phyloP scores from a whole-genome alignment of 805 yeast genomes.

The Scheffersomyces stipitis region DNA sequence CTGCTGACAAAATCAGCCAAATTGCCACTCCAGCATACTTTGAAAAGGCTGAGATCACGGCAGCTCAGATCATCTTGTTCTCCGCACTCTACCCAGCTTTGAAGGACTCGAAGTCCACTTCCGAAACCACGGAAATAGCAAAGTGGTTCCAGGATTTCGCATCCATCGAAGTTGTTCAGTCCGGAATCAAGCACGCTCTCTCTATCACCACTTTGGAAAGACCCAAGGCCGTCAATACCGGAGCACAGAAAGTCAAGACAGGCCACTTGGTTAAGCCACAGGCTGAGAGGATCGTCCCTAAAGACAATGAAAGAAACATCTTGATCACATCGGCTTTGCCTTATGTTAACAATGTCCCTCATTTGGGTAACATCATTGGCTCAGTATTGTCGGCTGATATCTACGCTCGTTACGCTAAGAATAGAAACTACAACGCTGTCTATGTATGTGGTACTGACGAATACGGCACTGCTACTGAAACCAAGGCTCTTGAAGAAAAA shows the following conservation, averaged over 20 bases:
- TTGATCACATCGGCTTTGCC: slow-evolving; percentile 96
- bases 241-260: slow-evolving; percentile 30
- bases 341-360: slow-evolving; percentile 97
- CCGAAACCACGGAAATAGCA: slow-evolving; percentile 4
- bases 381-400: slow-evolving; percentile 94
- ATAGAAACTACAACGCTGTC: slow-evolving; percentile 82
- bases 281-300: slow-evolving; percentile 50
- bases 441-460: slow-evolving; percentile 97
- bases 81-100: slow-evolving; percentile 53
- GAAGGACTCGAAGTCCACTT: slow-evolving; percentile 18
- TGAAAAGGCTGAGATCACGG: slow-evolving; percentile 31
- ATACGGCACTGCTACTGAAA: slow-evolving; percentile 99
- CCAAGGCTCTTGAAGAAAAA: slow-evolving; percentile 93
- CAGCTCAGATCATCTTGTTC: slow-evolving; percentile 59
- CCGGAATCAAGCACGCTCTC: slow-evolving; percentile 48
- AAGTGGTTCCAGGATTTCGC: slow-evolving; percentile 47
- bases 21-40: neutral
- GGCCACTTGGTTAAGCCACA: slow-evolving; percentile 34
- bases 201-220: slow-evolving; percentile 45
- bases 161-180: slow-evolving; percentile 35
- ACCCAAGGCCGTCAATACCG: slow-evolving; percentile 39
- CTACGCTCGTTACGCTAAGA: slow-evolving; percentile 84
- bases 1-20: slow-evolving; percentile 19
- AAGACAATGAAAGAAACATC: slow-evolving; percentile 71
- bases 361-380: slow-evolving; percentile 95